Conservation (phyloP, 2,329 filamentous ascomycete species). For the Meredithiella fracta region DNA sequence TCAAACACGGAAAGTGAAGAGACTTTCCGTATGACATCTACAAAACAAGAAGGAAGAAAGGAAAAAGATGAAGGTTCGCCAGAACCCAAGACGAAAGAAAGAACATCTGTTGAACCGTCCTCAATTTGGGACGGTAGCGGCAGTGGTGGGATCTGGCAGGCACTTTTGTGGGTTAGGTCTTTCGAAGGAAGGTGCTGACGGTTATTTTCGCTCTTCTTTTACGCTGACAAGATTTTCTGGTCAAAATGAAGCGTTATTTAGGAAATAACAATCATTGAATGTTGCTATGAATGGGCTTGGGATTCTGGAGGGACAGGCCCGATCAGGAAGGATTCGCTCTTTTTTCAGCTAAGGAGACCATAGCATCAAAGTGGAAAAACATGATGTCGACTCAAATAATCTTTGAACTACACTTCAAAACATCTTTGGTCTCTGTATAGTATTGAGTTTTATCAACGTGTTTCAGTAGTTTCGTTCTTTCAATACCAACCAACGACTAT, state of each 20-base stretch:
- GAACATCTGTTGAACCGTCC: not conserved
- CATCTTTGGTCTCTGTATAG: not conserved
- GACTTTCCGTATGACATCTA: not conserved
- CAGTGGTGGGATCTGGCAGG: not conserved
- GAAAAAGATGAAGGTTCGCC: not conserved
- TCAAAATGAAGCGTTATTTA: not conserved
- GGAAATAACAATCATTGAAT: not conserved
- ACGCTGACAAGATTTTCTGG: no score
- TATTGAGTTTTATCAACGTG: not conserved
- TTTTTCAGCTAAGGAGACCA: not conserved
- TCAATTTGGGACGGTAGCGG: not conserved
- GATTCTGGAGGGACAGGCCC: not conserved
- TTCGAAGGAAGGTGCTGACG: not conserved
- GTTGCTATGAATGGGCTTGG: not conserved
- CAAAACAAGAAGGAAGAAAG: not conserved
- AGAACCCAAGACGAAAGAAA: no score
- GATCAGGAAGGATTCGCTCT: slow-evolving; percentile 1
- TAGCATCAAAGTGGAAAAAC: not conserved
- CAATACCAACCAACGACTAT: not conserved
- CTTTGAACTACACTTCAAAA: not conserved
- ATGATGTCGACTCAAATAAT: not conserved
- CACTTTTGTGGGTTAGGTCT: not conserved
- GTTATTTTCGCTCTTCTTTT: no score
- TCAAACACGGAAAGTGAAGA: not conserved
- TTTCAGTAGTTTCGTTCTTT: not conserved